Conservation (phyloP, 148 eudicot genomes). For the Tetragonia tetragonoides region DNA sequence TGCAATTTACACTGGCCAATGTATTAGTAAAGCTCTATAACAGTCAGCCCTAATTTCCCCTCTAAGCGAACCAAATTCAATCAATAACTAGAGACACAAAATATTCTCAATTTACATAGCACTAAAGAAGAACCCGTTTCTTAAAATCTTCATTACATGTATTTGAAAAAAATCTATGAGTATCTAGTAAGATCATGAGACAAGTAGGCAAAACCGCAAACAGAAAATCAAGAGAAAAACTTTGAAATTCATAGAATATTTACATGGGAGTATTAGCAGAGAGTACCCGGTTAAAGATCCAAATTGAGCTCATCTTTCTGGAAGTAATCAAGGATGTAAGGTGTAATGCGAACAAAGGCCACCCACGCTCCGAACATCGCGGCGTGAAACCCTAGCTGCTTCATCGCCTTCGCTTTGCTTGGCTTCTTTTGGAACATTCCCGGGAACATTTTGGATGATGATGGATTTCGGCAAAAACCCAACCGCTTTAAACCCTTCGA, state of each 20-base stretch:
- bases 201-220: neutral
- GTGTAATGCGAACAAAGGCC: conserved; percentile 63
- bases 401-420: conserved; percentile 67
- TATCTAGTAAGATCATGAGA: neutral
- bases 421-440: conserved; percentile 71
- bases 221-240: neutral
- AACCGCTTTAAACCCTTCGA: too few relatives aligned
- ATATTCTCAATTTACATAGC: neutral
- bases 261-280: neutral
- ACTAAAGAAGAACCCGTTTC: neutral
- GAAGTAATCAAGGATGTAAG: conserved; percentile 68
- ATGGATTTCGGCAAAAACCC: too few relatives aligned
- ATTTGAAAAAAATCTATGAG: neutral
- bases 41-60: too few relatives aligned
- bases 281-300: conserved; percentile 40
- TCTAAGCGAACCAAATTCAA: neutral
- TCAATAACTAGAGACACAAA: neutral
- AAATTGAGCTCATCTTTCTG: conserved; percentile 60
- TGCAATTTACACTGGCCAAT: too few relatives aligned
- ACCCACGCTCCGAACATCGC: conserved; percentile 76
- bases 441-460: conserved; percentile 52
- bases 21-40: too few relatives aligned
- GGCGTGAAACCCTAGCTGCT: conserved; percentile 59
- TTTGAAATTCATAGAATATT: neutral
- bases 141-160: neutral